Conservation (phyloP, 2,329 filamentous ascomycete species). For the Scedosporium apiospermum region DNA sequence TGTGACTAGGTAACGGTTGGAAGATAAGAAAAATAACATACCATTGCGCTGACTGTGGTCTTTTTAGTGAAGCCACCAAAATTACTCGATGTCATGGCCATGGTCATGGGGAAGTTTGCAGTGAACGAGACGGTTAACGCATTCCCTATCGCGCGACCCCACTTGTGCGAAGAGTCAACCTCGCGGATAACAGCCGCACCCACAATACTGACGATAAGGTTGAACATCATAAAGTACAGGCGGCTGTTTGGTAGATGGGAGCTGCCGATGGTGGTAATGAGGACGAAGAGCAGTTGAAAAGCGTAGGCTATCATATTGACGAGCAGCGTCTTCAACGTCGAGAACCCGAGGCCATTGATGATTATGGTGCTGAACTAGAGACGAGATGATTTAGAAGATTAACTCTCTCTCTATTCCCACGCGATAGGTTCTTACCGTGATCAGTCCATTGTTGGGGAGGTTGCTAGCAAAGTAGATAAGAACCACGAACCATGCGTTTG, state of each 20-base stretch:
- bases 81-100: slow-evolving; percentile 49
- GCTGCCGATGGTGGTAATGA: slow-evolving; percentile 14
- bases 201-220: slow-evolving; percentile 11
- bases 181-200: slow-evolving; percentile 17
- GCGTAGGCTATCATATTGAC: slow-evolving; percentile 9
- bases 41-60: slow-evolving; percentile 44
- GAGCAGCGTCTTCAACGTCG: slow-evolving; percentile 10
- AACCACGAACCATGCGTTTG: slow-evolving; percentile 18
- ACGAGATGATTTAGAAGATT: slow-evolving; percentile 10
- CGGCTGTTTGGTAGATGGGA: slow-evolving; percentile 15
- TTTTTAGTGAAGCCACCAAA: slow-evolving; percentile 57
- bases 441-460: slow-evolving; percentile 21
- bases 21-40: slow-evolving; percentile 15
- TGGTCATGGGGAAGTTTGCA: slow-evolving; percentile 29
- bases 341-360: slow-evolving; percentile 14
- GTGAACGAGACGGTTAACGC: slow-evolving; percentile 47
- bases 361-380: slow-evolving; percentile 17
- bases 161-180: slow-evolving; percentile 10
- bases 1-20: too few species aligned
- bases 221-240: slow-evolving; percentile 16
- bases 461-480: slow-evolving; percentile 15
- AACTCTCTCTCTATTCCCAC: slow-evolving; percentile 11
- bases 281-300: slow-evolving; percentile 15
- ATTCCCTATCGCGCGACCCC: slow-evolving; percentile 18
- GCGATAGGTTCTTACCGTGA: slow-evolving; percentile 4